Conservation (phyloP, 257 asterid species). For the Solanum microdontum region DNA sequence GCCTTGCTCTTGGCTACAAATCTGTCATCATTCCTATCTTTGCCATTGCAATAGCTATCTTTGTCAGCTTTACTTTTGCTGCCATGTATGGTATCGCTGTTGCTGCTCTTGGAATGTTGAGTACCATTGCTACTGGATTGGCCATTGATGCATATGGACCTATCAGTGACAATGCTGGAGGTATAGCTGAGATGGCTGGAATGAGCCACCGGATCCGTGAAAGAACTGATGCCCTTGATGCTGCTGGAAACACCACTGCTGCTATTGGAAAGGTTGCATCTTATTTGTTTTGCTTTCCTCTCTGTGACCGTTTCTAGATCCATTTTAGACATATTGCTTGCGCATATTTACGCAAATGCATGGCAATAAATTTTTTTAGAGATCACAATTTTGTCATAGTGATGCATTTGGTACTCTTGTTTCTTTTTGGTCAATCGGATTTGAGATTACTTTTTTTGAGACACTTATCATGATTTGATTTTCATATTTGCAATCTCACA, state of each 20-base stretch:
- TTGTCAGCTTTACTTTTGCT: slow-evolving; percentile 69
- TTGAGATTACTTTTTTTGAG: not conserved
- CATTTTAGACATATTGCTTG: not conserved
- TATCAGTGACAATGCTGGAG: slow-evolving; percentile 64
- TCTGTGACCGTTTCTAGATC: not conserved
- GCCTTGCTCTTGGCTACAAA: not conserved
- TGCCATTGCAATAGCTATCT: slow-evolving; percentile 45
- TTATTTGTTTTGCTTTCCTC: not conserved
- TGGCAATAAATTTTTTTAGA: not conserved
- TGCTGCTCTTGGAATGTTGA: slow-evolving; percentile 1
- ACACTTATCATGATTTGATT: not conserved
- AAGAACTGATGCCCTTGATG: slow-evolving; percentile 91
- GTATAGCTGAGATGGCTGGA: slow-evolving; percentile 54
- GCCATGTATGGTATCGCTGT: slow-evolving; percentile 65
- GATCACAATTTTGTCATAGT: not conserved
- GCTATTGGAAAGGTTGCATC: slow-evolving; percentile 70
- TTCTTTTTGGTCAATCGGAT: not conserved
- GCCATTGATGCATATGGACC: slow-evolving; percentile 82
- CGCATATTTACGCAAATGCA: not conserved
- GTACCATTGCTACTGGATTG: slow-evolving; percentile 2
- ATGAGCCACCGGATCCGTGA: slow-evolving; percentile 86
- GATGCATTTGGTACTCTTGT: not conserved
- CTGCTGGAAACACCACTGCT: slow-evolving; percentile 89
- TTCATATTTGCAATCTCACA: not conserved
- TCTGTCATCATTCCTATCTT: not conserved